Evolutionary conservation across 73 alveolate species (phyloP).

Genomic region (Symbiodinium natans): DNA sequence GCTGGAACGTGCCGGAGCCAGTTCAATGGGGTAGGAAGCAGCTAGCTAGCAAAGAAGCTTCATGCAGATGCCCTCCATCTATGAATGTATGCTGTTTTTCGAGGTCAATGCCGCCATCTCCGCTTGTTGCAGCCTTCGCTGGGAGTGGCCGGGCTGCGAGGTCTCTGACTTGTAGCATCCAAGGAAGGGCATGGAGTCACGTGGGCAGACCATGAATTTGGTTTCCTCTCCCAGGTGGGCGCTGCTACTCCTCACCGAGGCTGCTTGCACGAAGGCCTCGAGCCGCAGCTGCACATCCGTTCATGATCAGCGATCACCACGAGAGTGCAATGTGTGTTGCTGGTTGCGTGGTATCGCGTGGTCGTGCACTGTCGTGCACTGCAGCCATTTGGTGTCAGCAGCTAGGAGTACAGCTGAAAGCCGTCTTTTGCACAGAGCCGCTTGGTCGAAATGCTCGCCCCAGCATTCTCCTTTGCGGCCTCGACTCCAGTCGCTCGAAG

Average conservation of each 20-base stretch:
- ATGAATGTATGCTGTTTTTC: too few species aligned
- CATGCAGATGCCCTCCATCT: too few species aligned
- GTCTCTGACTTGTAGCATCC: too few species aligned
- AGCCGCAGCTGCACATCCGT: too few species aligned
- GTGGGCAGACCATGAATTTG: too few species aligned
- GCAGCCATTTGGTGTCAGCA: neutral
- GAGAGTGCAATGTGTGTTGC: too few species aligned
- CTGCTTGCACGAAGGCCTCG: too few species aligned
- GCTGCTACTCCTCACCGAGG: neutral
- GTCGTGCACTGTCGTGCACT: too few species aligned
- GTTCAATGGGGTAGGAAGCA: neutral
- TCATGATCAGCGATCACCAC: too few species aligned
- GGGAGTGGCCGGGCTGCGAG: neutral
- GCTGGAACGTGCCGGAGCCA: neutral
- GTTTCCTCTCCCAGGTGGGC: neutral
- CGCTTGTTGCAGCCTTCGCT: neutral
- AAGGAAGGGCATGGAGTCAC: too few species aligned
- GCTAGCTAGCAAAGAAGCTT: neutral
- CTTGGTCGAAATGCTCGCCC: neutral
- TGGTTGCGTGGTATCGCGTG: too few species aligned
- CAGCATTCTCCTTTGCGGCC: neutral
- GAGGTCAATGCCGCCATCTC: neutral
- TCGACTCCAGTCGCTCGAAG: neutral
- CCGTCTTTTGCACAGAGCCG: constrained; percentile 2
- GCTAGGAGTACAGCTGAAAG: neutral